Conservation (phyloP, 2,329 filamentous ascomycete species). For the Pezicula rhizophila region DNA sequence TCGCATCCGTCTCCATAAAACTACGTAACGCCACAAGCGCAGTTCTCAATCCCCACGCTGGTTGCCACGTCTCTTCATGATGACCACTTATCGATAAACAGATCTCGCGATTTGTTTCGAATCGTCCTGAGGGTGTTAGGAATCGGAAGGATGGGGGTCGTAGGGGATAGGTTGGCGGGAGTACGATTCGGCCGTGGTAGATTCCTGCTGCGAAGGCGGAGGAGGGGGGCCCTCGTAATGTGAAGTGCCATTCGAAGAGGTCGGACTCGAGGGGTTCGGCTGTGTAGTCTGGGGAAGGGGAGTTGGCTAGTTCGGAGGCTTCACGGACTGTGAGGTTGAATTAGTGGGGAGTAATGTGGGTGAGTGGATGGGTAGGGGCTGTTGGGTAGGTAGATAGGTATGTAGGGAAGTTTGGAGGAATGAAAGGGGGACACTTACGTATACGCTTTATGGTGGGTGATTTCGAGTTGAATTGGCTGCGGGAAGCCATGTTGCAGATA, state of each 20-base stretch:
- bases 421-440: slow-evolving; percentile 38
- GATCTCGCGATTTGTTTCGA: slow-evolving; percentile 95
- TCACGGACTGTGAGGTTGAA: slow-evolving; percentile 62
- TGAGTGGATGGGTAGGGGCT: too few relatives aligned
- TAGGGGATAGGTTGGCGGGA: slow-evolving; percentile 84
- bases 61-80: slow-evolving; percentile 98
- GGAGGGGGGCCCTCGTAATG: slow-evolving; percentile 83
- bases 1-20: slow-evolving; percentile 89
- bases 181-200: slow-evolving; percentile 91
- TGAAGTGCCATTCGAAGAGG: slow-evolving; percentile 99
- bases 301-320: slow-evolving; percentile 75
- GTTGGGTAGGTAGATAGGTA: not conserved
- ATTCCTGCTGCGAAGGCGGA: slow-evolving; percentile 55
- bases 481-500: not conserved
- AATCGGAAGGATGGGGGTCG: slow-evolving; percentile 95
- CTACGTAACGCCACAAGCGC: slow-evolving; percentile 73
- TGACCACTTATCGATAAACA: slow-evolving; percentile 90
- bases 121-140: slow-evolving; percentile 82
- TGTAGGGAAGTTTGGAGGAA: not conserved
- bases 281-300: slow-evolving; percentile 79
- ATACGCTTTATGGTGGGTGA: slow-evolving; percentile 83
- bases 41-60: slow-evolving; percentile 92
- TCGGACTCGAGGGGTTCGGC: slow-evolving; percentile 78
- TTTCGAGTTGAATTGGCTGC: slow-evolving; percentile 56
- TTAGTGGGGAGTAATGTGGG: too few relatives aligned